Conservation (phyloP, 1,284 basidiomycete species). For the Leccinum fuscescens region DNA sequence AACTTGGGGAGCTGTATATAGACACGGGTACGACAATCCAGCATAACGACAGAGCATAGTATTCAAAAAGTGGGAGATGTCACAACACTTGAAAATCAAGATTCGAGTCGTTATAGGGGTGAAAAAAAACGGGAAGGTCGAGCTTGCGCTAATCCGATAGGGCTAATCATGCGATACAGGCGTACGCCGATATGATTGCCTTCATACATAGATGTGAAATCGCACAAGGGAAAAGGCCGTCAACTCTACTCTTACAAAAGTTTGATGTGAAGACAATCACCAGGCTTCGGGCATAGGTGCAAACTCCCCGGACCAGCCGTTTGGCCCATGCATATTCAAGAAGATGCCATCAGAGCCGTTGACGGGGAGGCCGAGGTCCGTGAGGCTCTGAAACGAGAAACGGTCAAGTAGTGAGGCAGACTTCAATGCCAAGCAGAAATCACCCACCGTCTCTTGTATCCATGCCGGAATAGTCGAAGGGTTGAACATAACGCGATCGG, state of each 20-base stretch:
- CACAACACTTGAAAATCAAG: not conserved
- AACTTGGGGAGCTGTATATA: not conserved
- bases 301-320: conserved; percentile 75
- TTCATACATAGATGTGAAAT: conserved; percentile 23
- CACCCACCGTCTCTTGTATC: conserved; percentile 75
- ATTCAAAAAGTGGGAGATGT: not conserved
- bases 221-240: conserved; percentile 20
- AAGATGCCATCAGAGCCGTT: conserved; percentile 90
- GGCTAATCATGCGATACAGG: conserved; percentile 22
- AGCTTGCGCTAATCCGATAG: conserved; percentile 2
- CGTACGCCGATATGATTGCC: conserved; percentile 14
- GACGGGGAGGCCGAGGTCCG: conserved; percentile 83
- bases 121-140: not conserved
- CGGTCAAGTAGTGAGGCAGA: conserved; percentile 6
- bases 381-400: conserved; percentile 46
- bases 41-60: conserved; percentile 10
- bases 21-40: not conserved
- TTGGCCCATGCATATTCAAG: conserved; percentile 65
- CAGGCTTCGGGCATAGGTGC: conserved; percentile 77
- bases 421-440: not conserved
- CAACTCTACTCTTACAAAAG: conserved; percentile 27
- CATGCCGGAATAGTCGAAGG: conserved; percentile 76
- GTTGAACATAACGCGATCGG: conserved; percentile 71
- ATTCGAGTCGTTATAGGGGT: not conserved
- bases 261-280: conserved; percentile 41